phyloP scores from a whole-genome alignment of 495 filamentous ascomycete genomes.

The Podospora conica region DNA sequence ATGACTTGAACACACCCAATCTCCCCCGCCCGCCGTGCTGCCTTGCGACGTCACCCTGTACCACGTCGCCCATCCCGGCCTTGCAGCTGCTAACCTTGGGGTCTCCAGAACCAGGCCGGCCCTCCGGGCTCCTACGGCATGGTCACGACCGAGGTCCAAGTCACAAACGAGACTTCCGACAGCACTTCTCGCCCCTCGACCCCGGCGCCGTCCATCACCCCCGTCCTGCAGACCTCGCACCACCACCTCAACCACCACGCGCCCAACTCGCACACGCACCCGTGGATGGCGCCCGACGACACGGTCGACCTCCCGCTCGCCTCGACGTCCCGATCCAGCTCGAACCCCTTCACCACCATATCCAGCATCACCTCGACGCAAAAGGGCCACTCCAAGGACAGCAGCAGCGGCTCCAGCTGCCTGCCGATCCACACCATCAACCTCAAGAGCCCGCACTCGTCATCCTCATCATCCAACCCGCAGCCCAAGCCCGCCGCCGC shows the following conservation, averaged over 20 bases:
- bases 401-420: neutral
- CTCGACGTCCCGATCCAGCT: neutral
- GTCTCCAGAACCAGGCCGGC: slow-evolving; percentile 4
- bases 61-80: slow-evolving; percentile 9
- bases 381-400: neutral
- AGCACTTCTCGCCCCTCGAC: slow-evolving; percentile 14
- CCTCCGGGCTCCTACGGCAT: slow-evolving; percentile 25
- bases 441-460: neutral
- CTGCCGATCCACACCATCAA: neutral
- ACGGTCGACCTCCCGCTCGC: slow-evolving; percentile 1
- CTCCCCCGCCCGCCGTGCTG: neutral
- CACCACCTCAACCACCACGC: slow-evolving; percentile 7
- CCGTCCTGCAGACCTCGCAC: slow-evolving; percentile 13
- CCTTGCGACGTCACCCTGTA: neutral
- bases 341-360: slow-evolving; percentile 20
- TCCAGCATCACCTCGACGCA: slow-evolving; percentile 16
- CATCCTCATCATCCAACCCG: neutral
- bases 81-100: neutral
- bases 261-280: slow-evolving; percentile 9
- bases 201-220: slow-evolving; percentile 12
- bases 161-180: slow-evolving; percentile 25
- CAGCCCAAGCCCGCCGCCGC: neutral
- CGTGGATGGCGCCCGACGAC: slow-evolving; percentile 15
- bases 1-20: neutral
- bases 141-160: slow-evolving; percentile 33